Conservation (phyloP, 2,329 filamentous ascomycete species). For the Botryosphaeria dothidea region DNA sequence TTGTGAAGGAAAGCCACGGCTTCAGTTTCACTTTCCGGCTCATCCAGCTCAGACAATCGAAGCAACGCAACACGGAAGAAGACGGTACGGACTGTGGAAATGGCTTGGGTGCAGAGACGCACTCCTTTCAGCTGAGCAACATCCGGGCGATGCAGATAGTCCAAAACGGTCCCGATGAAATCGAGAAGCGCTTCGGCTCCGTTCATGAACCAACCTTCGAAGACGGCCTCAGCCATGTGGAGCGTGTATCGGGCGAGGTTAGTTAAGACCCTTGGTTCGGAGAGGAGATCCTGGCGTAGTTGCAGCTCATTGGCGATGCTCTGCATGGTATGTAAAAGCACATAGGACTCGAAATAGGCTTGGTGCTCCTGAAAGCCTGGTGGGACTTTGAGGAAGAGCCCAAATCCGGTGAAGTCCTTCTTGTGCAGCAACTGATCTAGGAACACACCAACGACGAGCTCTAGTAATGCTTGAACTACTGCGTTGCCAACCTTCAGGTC, state of each 20-base stretch:
- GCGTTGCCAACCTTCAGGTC: slow-evolving; percentile 61
- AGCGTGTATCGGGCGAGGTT: slow-evolving; percentile 80
- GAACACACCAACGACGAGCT: slow-evolving; percentile 78
- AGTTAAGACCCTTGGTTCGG: slow-evolving; percentile 79
- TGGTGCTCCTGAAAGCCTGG: slow-evolving; percentile 94
- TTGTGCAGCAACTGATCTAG: slow-evolving; percentile 80
- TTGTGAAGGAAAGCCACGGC: slow-evolving; percentile 76
- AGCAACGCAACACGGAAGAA: slow-evolving; percentile 80
- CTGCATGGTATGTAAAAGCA: slow-evolving; percentile 73
- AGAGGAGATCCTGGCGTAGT: slow-evolving; percentile 65
- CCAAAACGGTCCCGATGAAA: slow-evolving; percentile 79
- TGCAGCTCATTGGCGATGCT: slow-evolving; percentile 71
- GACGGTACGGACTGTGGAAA: slow-evolving; percentile 71
- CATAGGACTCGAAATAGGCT: slow-evolving; percentile 90
- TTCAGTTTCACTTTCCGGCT: slow-evolving; percentile 61
- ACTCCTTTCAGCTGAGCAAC: slow-evolving; percentile 81
- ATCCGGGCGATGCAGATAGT: slow-evolving; percentile 85
- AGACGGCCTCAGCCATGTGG: slow-evolving; percentile 86
- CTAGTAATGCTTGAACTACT: slow-evolving; percentile 73
- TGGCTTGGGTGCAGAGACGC: slow-evolving; percentile 83
- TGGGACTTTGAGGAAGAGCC: slow-evolving; percentile 82
- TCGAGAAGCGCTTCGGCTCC: slow-evolving; percentile 82
- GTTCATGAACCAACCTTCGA: slow-evolving; percentile 94
- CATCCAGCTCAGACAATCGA: slow-evolving; percentile 80
- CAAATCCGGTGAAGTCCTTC: slow-evolving; percentile 89